Evolutionary conservation across 2,329 filamentous ascomycete genomes (phyloP).

Genomic region (Mycosphaerella sp.): DNA sequence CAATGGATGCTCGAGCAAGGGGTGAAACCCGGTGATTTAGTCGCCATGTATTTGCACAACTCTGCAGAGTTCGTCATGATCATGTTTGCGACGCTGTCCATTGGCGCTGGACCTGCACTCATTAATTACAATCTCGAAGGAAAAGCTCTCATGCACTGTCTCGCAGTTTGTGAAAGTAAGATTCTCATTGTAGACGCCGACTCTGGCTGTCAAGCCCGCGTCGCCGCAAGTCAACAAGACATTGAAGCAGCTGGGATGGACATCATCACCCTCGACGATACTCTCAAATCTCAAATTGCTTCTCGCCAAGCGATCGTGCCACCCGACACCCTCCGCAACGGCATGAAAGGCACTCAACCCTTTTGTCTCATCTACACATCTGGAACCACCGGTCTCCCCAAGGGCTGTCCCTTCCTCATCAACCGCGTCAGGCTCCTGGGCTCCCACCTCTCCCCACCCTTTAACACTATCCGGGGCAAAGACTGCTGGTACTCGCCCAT

Average conservation of each 20-base stretch:
- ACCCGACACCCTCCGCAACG: slow-evolving; percentile 24
- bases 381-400: slow-evolving; percentile 68
- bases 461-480: slow-evolving; percentile 45
- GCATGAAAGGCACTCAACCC: slow-evolving; percentile 45
- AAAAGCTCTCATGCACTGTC: slow-evolving; percentile 33
- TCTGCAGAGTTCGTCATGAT: slow-evolving; percentile 29
- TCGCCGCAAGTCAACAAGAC: slow-evolving; percentile 47
- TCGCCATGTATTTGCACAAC: slow-evolving; percentile 31
- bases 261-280: slow-evolving; percentile 48
- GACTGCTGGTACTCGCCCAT: slow-evolving; percentile 70
- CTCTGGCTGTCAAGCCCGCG: slow-evolving; percentile 47
- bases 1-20: slow-evolving; percentile 50
- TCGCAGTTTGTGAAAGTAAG: slow-evolving; percentile 35
- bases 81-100: slow-evolving; percentile 26
- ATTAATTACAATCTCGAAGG: slow-evolving; percentile 36
- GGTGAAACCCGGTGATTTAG: slow-evolving; percentile 31
- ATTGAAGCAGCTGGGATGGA: slow-evolving; percentile 53
- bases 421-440: slow-evolving; percentile 41
- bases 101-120: slow-evolving; percentile 32
- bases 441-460: slow-evolving; percentile 29
- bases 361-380: slow-evolving; percentile 70
- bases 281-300: slow-evolving; percentile 42
- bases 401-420: slow-evolving; percentile 59
- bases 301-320: slow-evolving; percentile 20
- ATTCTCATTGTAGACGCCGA: slow-evolving; percentile 43